Conservation (phyloP, 495 filamentous ascomycete genomes). For the Penicillium coprophilum region DNA sequence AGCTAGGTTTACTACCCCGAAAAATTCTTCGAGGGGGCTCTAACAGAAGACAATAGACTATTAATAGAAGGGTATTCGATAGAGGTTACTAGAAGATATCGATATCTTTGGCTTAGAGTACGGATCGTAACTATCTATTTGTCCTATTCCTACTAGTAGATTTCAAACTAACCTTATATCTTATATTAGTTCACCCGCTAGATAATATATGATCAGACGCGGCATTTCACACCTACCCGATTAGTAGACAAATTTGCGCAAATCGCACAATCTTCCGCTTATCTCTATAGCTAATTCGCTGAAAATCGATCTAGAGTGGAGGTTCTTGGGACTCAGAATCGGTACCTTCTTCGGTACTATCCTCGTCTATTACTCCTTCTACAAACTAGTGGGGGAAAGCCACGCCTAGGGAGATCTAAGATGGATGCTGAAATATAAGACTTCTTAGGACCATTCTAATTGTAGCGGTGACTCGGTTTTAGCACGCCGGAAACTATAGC, state of each 20-base stretch:
- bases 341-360: no score
- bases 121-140: constrained; percentile 43
- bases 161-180: neutral
- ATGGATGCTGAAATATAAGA: no score
- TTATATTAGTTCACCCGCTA: constrained; percentile 39
- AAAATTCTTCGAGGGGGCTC: constrained; percentile 66
- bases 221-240: constrained; percentile 33
- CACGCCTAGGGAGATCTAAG: no score
- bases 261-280: constrained; percentile 20
- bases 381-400: no score
- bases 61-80: constrained; percentile 10
- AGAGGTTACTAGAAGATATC: neutral
- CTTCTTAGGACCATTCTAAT: no score
- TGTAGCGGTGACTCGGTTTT: no score
- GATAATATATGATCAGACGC: constrained; percentile 35
- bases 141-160: neutral
- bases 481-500: no score
- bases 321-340: no score
- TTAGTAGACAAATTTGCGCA: constrained; percentile 29
- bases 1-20: constrained; percentile 65
- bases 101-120: constrained; percentile 6
- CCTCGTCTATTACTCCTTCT: no score
- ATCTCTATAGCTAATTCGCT: constrained; percentile 16
- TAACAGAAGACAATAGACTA: constrained; percentile 75
- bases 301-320: no score